phyloP scores from a whole-genome alignment of 1,284 basidiomycete genomes.

The Butyriboletus appendiculatus region DNA sequence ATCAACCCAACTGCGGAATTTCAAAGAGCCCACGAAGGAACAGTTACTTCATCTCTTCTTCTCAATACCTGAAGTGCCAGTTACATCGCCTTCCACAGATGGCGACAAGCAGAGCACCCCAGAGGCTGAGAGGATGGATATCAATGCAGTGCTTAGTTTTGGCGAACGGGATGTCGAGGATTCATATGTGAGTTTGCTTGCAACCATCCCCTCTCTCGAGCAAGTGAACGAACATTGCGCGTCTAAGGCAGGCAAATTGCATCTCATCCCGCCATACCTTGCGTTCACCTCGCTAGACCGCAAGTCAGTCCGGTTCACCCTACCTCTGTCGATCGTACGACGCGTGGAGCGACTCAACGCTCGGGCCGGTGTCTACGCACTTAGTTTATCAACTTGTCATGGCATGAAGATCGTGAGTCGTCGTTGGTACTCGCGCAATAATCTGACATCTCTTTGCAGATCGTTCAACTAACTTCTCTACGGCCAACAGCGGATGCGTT shows the following conservation, averaged over 20 bases:
- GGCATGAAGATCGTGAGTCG: constrained; percentile 89
- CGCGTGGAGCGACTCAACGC: constrained; percentile 94
- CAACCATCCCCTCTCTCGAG: background rate
- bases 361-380: constrained; percentile 91
- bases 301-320: constrained; percentile 88
- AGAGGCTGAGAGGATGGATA: constrained; percentile 79
- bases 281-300: constrained; percentile 92
- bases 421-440: background rate
- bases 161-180: constrained; percentile 80
- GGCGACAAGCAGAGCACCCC: constrained; percentile 27
- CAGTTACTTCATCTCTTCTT: constrained; percentile 83
- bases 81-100: constrained; percentile 14
- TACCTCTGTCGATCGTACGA: constrained; percentile 92
- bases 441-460: constrained; percentile 48
- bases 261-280: constrained; percentile 89
- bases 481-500: constrained; percentile 95
- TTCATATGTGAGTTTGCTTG: constrained; percentile 75
- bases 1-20: constrained; percentile 82
- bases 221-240: background rate
- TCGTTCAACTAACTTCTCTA: constrained; percentile 95
- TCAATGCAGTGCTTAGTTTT: constrained; percentile 88
- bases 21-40: constrained; percentile 89
- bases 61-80: constrained; percentile 59
- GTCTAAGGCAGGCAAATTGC: constrained; percentile 87
- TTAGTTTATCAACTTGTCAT: constrained; percentile 95